Base-by-base conservation (phyloP, 1,139 yeast species). In the Candida albicans region DNA sequence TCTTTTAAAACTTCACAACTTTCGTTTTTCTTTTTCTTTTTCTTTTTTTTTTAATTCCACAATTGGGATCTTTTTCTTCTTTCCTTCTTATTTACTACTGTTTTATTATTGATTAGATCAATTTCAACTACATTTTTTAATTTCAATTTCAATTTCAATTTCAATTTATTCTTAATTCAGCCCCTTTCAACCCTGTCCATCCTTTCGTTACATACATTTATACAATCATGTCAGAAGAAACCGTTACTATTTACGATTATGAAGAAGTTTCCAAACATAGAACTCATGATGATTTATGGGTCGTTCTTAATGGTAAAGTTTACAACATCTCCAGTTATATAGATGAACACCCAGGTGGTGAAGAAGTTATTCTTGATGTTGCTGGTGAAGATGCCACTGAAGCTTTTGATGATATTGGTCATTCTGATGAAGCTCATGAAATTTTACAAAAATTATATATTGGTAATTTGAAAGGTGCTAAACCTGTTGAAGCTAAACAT, bases 301-400 rank as follows among this genome's bases (percentile, higher is more conserved):
- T 93, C 68, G 87, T 89, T 53, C 82, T 89, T 68, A 82, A 88
- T 53, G 96, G 95, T 39, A 87, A 85, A 61, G 98, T 93, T 44
- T 93, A 91, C 69, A 90, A 93, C 65, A 82, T 87, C 50, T 71
- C 96, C 44, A 71, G 74, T 53, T 93, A 91, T 67, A 68, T 91
- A 49, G 97, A 91, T 59, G 98, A 93, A 73, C 99, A 93, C 70
- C 79, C 79, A 50, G 99, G 99, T 73, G 99, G 99, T 62, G 98
- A 90, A 68, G 99, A 95, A 68, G 96, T 93, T 40, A 77, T 93
- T 55, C 70, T 86, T 44, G 99, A 95, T 61, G 80, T 83, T 56
- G 98, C 93, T 48, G 99, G 99, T 53, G 73, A 75, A 46, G 99
- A 95, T 65, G 95, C 96, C 47, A 91, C 99, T 38, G 93, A 84